Evolutionary conservation across 169 alveolate genomes (phyloP).

Genomic region (Plasmodium billcollinsi): DNA sequence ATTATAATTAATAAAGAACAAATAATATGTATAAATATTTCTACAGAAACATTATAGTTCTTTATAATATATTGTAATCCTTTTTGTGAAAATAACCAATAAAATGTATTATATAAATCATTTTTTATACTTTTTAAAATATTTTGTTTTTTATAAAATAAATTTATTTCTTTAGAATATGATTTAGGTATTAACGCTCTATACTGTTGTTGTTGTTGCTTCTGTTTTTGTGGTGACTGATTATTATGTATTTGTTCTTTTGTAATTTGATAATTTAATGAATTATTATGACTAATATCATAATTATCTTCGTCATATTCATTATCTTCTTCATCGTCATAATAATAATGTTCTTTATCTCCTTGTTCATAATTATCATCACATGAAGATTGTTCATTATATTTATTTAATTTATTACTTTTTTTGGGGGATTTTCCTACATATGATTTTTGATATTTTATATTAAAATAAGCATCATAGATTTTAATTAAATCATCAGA

Average conservation of each 20-base stretch:
- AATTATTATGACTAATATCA: no score
- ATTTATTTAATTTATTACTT: no score
- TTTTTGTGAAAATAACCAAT: slow-evolving; percentile 29
- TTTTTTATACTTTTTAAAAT: slow-evolving; percentile 7
- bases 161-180: slow-evolving; percentile 1
- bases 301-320: no score
- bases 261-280: no score
- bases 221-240: neutral
- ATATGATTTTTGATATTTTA: neutral
- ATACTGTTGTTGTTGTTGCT: neutral
- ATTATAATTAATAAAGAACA: slow-evolving; percentile 3
- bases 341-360: no score
- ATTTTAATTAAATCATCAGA: slow-evolving; percentile 34
- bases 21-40: slow-evolving; percentile 12
- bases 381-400: no score
- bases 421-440: neutral
- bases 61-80: slow-evolving; percentile 30
- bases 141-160: neutral
- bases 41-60: slow-evolving; percentile 23
- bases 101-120: slow-evolving; percentile 17
- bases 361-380: no score
- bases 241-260: no score
- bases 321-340: no score
- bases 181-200: neutral
- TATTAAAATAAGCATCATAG: slow-evolving; percentile 30